Evolutionary conservation across 1,284 basidiomycete species (phyloP), one percentile per base, ranked within the genome.

Genomic region (Ustilago esculenta): DNA sequence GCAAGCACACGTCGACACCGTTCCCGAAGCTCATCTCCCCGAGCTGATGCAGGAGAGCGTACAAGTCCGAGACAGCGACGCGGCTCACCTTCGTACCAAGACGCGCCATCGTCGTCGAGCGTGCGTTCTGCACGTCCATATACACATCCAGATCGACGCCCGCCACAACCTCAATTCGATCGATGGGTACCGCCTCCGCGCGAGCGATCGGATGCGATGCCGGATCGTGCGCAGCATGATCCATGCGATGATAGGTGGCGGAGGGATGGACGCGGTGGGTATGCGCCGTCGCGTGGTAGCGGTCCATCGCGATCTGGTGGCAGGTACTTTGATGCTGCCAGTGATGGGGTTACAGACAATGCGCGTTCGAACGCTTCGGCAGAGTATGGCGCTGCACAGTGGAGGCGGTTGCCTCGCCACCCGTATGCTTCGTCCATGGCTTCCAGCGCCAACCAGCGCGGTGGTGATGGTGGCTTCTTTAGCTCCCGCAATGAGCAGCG

Each of bases 401-500:
- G 66, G 66, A 61, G 53, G 40, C 50, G 66, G 14, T 47, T 58
- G 1, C 66, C 59, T n/a, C 66, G 66, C 27, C 59, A 69, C 20
- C 58, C 66, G 7, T 59, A 69, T n/a, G 51, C 64, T n/a, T 61
- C 53, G 12, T 32, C 35, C 45, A 58, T 53, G 45, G 43, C 54
- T 2, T 32, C 47, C 12, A 43, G 47, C 43, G 39, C 32, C 24
- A 32, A 29, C 11, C 35, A 34, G 14, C 44, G 45, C 9, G 35
- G 24, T 25, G 49, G 44, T 5, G 52, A 59, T 36, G 61, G 60
- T n/a, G 43, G 54, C 29, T 68, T 73, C 49, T 67, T 73, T 24
- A 44, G 49, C 41, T 63, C 59, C 4, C 66, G 73, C 41, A 61
- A 75, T 49, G 58, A 72, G 33, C 71, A 77, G 45, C 64, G 75